Evolutionary conservation across 1,284 basidiomycete species (phyloP).

Genomic region (Apiotrichum montevideense): DNA sequence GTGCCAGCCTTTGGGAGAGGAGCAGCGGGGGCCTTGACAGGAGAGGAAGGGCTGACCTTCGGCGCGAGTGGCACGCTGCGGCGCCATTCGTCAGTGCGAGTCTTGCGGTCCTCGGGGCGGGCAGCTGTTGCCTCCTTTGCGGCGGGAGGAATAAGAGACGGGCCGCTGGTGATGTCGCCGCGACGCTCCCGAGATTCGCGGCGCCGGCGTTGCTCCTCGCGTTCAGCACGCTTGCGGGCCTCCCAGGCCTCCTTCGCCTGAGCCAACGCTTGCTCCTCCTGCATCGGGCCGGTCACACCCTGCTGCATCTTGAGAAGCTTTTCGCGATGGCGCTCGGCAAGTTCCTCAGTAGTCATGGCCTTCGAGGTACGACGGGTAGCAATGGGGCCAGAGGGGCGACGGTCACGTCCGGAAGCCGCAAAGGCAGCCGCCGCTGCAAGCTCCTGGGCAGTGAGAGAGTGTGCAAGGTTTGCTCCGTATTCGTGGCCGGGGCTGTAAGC

Average conservation of each 20-base stretch:
- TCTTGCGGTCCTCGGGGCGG: not conserved
- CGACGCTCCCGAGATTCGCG: constrained; percentile 3
- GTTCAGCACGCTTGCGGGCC: constrained; percentile 8
- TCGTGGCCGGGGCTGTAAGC: constrained; percentile 5
- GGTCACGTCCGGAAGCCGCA: not conserved
- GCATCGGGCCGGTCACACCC: constrained; percentile 33
- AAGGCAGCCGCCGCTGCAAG: constrained; percentile 1
- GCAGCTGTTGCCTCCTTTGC: not conserved
- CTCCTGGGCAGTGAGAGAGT: constrained; percentile 3
- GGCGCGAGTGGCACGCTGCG: not conserved
- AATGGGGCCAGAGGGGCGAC: not conserved
- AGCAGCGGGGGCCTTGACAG: not conserved
- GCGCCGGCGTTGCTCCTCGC: constrained; percentile 4
- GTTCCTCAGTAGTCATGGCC: constrained; percentile 43
- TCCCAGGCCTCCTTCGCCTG: constrained; percentile 10
- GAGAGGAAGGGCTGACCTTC: not conserved
- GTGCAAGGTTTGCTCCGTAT: constrained; percentile 14
- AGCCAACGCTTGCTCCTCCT: constrained; percentile 30
- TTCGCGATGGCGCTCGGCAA: constrained; percentile 40
- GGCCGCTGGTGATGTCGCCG: not conserved
- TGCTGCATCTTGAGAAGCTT: constrained; percentile 40
- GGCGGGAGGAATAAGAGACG: constrained; percentile 1
- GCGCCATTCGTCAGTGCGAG: constrained; percentile 17
- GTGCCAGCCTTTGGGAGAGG: not conserved
- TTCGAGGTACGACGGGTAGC: constrained; percentile 6